Evolutionary conservation across 768 basidiomycete genomes (phyloP), one percentile per base, ranked within the genome.

Genomic region (Termitomyces sp.): DNA sequence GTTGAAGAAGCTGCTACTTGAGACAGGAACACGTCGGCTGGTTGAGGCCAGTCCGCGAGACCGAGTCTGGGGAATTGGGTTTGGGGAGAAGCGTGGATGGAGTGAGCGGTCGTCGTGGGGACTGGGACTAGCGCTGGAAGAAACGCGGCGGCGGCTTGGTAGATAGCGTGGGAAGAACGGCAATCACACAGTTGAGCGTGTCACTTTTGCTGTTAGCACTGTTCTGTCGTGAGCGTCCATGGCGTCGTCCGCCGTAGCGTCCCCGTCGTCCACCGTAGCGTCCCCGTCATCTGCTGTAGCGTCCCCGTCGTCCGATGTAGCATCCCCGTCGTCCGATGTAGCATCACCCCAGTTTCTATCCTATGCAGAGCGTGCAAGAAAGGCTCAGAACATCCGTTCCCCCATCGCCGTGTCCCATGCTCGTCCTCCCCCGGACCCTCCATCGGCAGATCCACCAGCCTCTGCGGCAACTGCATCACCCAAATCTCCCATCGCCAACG

Each of bases 311-410:
- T 44, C 43, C 13, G 13, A 14, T 12, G 43, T 14, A 14, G 12
- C 13, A 10, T 44, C 22, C 2, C 13, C 53, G 53, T 53, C 53
- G 53, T 42, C 42, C 7, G 30, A 4, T 0, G 9, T 4, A 34
- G 30, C 42, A 26, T 7, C 39, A 13, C 9, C 5, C 16, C 74
- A 74, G 61, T 68, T 76, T 56, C 76, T 84, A 49, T 87, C 86
- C 30, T 88, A 87, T 62, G 82, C 82, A 37, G 77, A 83, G 50
- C 78, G 77, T 45, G 82, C 79, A 58, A 81, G 76, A 71, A 80
- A 76, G 65, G 79, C 79, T 2, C 72, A 81, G 59, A 73, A 71
- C 54, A 70, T 72, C 55, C 71, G 62, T 46, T 66, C 69, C 33
- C 65, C 68, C 26, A 68, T 16, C 5, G 20, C 48, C 18, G 22